Evolutionary conservation across 495 filamentous ascomycete species (phyloP).

Genomic region (Tuber aestivum): DNA sequence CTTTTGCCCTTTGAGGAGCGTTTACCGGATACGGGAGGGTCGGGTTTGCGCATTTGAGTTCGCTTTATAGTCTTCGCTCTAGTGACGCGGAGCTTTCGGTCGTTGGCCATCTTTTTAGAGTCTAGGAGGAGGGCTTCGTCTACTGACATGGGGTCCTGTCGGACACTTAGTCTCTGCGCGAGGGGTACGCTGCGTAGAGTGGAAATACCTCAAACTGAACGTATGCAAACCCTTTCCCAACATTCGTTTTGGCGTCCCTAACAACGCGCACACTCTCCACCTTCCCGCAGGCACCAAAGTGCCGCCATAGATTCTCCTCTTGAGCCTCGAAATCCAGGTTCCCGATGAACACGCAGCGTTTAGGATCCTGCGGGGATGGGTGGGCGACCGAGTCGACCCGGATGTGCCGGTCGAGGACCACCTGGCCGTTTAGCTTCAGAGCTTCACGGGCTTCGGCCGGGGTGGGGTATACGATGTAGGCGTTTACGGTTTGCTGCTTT

Average conservation of each 20-base stretch:
- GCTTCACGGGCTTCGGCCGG: slow-evolving; percentile 67
- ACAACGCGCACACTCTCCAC: slow-evolving; percentile 94
- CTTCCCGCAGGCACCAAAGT: slow-evolving; percentile 70
- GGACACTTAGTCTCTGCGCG: slow-evolving; percentile 8
- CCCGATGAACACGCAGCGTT: slow-evolving; percentile 91
- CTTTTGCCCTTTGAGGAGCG: slow-evolving; percentile 36
- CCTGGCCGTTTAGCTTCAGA: slow-evolving; percentile 71
- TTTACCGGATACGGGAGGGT: slow-evolving; percentile 12
- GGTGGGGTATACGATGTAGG: slow-evolving; percentile 82
- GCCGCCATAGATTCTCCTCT: slow-evolving; percentile 91
- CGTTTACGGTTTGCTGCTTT: slow-evolving; percentile 65
- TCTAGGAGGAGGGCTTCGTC: slow-evolving; percentile 80
- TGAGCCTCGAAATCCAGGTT: slow-evolving; percentile 92
- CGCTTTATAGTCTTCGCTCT: slow-evolving; percentile 74
- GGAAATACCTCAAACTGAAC: slow-evolving; percentile 73
- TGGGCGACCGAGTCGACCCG: slow-evolving; percentile 86
- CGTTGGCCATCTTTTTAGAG: slow-evolving; percentile 88
- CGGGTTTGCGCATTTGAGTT: slow-evolving; percentile 46
- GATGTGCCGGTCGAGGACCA: slow-evolving; percentile 81
- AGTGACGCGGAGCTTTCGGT: slow-evolving; percentile 76
- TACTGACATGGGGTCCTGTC: slow-evolving; percentile 70
- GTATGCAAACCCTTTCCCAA: slow-evolving; percentile 96
- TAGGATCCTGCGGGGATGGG: slow-evolving; percentile 71
- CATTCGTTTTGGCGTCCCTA: slow-evolving; percentile 77
- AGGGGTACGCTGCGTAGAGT: slow-evolving; percentile 4